Evolutionary conservation across 768 basidiomycete genomes (phyloP).

Genomic region (Kwoniella sp.): DNA sequence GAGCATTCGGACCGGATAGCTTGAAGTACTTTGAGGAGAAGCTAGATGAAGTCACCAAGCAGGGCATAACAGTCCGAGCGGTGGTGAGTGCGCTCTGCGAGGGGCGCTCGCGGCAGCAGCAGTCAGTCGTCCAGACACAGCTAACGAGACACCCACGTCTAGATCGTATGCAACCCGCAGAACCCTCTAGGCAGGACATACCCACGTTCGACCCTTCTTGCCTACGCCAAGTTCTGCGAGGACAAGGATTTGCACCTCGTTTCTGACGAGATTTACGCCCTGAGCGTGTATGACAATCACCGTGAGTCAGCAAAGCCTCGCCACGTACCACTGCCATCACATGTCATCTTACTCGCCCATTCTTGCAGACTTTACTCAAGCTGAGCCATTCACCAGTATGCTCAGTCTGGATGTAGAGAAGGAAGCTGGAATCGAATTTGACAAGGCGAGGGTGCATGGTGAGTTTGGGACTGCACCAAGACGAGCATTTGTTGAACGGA

Average conservation of each 20-base stretch:
- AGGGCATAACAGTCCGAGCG: constrained; percentile 38
- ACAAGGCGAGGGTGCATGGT: constrained; percentile 42
- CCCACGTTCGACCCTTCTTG: constrained; percentile 39
- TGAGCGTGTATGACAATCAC: constrained; percentile 43
- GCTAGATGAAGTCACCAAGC: constrained; percentile 15
- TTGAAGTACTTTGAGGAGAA: constrained; percentile 28
- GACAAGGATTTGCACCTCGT: constrained; percentile 47
- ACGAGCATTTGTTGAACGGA: too few relatives aligned
- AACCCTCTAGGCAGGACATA: constrained; percentile 41
- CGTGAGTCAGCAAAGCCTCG: constrained; percentile 20
- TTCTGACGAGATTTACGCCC: constrained; percentile 49
- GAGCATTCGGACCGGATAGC: constrained; percentile 21
- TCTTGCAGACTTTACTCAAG: constrained; percentile 21
- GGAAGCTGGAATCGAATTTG: constrained; percentile 38
- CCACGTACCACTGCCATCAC: background rate
- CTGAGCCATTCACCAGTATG: constrained; percentile 41
- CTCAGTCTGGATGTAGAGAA: constrained; percentile 43
- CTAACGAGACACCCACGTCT: background rate
- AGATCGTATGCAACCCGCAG: constrained; percentile 43
- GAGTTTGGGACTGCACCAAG: too few relatives aligned
- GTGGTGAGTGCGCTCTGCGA: constrained; percentile 19
- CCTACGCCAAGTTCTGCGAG: constrained; percentile 45
- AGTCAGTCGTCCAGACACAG: background rate
- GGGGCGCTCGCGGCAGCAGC: background rate
- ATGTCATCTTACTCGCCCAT: background rate